phyloP scores from a whole-genome alignment of 1,284 basidiomycete species.

The Porodaedalea pini region DNA sequence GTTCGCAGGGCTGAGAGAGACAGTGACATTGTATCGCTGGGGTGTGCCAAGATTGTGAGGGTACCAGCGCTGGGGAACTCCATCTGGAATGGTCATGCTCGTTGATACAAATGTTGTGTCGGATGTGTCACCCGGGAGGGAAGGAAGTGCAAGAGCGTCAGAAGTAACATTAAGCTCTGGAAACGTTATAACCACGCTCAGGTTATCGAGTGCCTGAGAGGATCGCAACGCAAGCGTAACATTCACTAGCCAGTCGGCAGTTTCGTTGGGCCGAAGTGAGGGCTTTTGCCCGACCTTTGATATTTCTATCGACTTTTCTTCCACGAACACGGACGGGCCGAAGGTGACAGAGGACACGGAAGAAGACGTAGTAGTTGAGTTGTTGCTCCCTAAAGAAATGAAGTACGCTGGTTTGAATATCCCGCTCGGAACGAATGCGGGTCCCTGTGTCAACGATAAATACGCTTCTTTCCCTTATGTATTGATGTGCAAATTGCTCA shows the following conservation, averaged over 20 bases:
- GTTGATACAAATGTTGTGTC: conserved; percentile 40
- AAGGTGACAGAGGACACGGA: conserved; percentile 22
- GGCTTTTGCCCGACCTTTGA: conserved; percentile 48
- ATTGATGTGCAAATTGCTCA: conserved; percentile 25
- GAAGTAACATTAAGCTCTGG: conserved; percentile 44
- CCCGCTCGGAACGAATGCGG: conserved; percentile 54
- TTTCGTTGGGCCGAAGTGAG: conserved; percentile 37
- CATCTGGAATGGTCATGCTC: conserved; percentile 45
- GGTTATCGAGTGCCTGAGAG: conserved; percentile 32
- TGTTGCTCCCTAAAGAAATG: conserved; percentile 35
- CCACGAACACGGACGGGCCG: conserved; percentile 41
- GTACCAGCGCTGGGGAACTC: conserved; percentile 49
- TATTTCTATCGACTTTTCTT: conserved; percentile 53
- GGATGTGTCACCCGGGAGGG: conserved; percentile 33
- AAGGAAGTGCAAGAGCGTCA: conserved; percentile 27
- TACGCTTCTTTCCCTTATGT: background rate
- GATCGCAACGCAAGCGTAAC: conserved; percentile 51
- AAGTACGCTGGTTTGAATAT: conserved; percentile 53
- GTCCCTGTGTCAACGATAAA: conserved; percentile 37
- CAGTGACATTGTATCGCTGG: conserved; percentile 49
- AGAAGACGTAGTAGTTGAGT: conserved; percentile 17
- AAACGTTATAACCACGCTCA: conserved; percentile 42
- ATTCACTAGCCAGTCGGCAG: conserved; percentile 53
- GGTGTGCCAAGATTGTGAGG: conserved; percentile 53
- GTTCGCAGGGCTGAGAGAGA: conserved; percentile 28